These are phyloP conservation scores for Gremmenia infestans DNA, from an alignment of 2,329 filamentous ascomycete genomes.

Conservation along the genomic window DNA sequence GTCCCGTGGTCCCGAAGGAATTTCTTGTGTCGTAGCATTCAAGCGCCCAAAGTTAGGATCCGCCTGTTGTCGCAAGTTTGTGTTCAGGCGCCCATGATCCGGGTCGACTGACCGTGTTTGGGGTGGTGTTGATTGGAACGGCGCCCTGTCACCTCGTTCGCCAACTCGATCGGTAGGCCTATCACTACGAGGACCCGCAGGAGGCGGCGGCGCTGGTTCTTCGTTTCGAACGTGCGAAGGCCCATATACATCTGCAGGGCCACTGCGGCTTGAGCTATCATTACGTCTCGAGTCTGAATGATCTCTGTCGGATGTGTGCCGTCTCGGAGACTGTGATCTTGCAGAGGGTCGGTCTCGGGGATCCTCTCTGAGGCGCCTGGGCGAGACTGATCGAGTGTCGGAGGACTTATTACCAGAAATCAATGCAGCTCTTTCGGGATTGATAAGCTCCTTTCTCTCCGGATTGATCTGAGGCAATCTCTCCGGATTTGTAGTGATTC, in stretches of 20 bases:
- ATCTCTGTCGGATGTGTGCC: slow-evolving; percentile 37
- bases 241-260: slow-evolving; percentile 15
- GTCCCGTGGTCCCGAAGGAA: slow-evolving; percentile 53
- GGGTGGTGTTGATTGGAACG: slow-evolving; percentile 35
- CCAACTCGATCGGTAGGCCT: slow-evolving; percentile 42
- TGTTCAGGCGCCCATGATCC: slow-evolving; percentile 44
- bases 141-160: slow-evolving; percentile 42
- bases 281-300: slow-evolving; percentile 26
- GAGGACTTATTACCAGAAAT: slow-evolving; percentile 27
- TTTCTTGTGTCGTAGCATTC: slow-evolving; percentile 42
- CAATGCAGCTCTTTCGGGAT: slow-evolving; percentile 31
- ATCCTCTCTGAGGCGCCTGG: slow-evolving; percentile 30
- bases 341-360: slow-evolving; percentile 25
- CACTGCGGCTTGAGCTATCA: slow-evolving; percentile 23
- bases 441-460: slow-evolving; percentile 30
- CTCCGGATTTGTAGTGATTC: slow-evolving; percentile 18
- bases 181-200: slow-evolving; percentile 31
- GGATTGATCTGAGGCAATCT: slow-evolving; percentile 22
- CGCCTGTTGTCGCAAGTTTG: slow-evolving; percentile 37
- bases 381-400: slow-evolving; percentile 25
- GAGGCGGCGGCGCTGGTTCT: slow-evolving; percentile 26
- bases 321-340: slow-evolving; percentile 47
- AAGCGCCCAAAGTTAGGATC: slow-evolving; percentile 61
- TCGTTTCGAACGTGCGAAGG: slow-evolving; percentile 21
- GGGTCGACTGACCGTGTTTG: slow-evolving; percentile 38